Evolutionary conservation across 805 yeast species (phyloP).

Genomic region (Saccharomycopsis malanga): DNA sequence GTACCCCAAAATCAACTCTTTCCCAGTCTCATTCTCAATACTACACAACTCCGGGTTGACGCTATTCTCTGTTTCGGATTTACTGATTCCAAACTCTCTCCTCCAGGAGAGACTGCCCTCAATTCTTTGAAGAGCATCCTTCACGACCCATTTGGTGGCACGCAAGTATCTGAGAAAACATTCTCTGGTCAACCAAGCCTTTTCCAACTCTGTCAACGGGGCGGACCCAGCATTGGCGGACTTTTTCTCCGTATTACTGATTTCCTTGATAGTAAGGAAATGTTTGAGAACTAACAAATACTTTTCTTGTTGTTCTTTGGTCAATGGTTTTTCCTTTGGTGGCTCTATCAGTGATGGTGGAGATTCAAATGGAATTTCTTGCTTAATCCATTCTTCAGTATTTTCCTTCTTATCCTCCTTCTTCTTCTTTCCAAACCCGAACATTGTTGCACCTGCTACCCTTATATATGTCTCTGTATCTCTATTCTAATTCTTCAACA

Average conservation of each 20-base stretch:
- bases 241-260: constrained; percentile 3
- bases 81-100: constrained; percentile 41
- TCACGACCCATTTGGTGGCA: constrained; percentile 85
- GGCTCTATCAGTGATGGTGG: constrained; percentile 46
- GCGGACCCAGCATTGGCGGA: not conserved
- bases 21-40: constrained; percentile 83
- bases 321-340: constrained; percentile 41
- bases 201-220: constrained; percentile 18
- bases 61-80: constrained; percentile 38
- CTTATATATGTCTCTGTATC: too few relatives aligned
- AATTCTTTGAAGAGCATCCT: constrained; percentile 66
- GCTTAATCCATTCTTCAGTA: constrained; percentile 22
- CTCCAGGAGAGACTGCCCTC: constrained; percentile 84
- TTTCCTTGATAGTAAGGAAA: constrained; percentile 30
- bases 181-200: constrained; percentile 86
- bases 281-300: constrained; percentile 55
- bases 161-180: constrained; percentile 84
- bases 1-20: constrained; percentile 83
- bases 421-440: constrained; percentile 19
- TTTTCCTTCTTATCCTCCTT: constrained; percentile 1
- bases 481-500: too few relatives aligned
- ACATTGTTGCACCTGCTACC: too few relatives aligned
- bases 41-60: constrained; percentile 49
- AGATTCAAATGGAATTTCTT: constrained; percentile 44
- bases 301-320: constrained; percentile 49